Evolutionary conservation across 805 yeast species (phyloP), one percentile per base, ranked within the genome.

Genomic region (Jamesozyma gamospora): DNA sequence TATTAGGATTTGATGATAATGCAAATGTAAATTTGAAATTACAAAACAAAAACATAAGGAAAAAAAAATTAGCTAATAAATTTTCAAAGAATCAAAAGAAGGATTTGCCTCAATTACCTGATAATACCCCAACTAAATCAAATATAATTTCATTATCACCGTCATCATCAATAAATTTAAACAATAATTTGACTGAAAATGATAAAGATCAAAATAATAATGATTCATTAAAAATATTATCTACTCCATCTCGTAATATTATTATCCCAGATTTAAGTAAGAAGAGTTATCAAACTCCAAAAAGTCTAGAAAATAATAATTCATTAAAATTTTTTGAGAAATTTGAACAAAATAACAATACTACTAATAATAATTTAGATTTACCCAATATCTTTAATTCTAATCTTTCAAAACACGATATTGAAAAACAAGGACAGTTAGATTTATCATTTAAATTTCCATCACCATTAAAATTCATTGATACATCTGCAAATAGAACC

Each of bases 21-120:
- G 64, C 62, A 4, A 59, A 59, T 40, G 64, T 59, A 10, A 52
- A 52, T 41, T 37, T 59, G 19, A 59, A 56, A 40, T 25, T 47
- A 28, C 64, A 59, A 39, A 51, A 46, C 10, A 49, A 45, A 37
- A 59, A 57, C 35, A 35, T 58, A 8, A 42, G 43, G 38, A 48
- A 39, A 33, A 37, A 27, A 4, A 24, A 37, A 24, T 21, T 21
- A 17, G 27, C 25, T 5, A 16, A 29, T 15, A 18, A 13, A 15
- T 6, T 17, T 13, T 13, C 8, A 28, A 17, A 16, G 12, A 25
- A 13, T 12, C 13, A 32, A 35, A 28, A 13, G 4, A 21, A n/a
- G 11, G 6, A 29, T 4, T 11, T 29, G n/a, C 32, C 32, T 29
- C 4, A 4, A 15, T 29, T 29, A 29, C 32, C 32, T 5, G 18